Percentiles rank a stretch among this genome's conserved stretches.
phyloP scores from a whole-genome alignment of 179 eudicot species.

The Spergularia azorica region DNA sequence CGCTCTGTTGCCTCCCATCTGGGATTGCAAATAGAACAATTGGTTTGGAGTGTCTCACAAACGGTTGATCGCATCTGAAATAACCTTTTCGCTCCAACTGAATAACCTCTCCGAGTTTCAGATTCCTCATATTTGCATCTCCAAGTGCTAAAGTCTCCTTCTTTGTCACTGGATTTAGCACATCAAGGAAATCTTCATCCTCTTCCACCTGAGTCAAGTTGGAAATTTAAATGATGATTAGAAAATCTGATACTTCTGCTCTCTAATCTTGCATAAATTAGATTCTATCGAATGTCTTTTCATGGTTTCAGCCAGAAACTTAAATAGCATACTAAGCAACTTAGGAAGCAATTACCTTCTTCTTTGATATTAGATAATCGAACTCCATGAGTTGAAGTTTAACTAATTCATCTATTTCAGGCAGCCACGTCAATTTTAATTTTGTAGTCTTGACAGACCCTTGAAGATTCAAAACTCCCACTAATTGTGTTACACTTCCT shows the following conservation, averaged over 20 bases:
- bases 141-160: slow-evolving; percentile 83
- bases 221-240: background rate
- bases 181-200: slow-evolving; percentile 86
- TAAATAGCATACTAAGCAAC: background rate
- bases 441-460: slow-evolving; percentile 95
- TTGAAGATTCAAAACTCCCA: slow-evolving; percentile 82
- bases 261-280: background rate
- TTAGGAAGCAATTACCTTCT: slow-evolving; percentile 57
- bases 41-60: slow-evolving; percentile 69
- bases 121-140: slow-evolving; percentile 88
- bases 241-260: background rate
- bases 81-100: slow-evolving; percentile 97
- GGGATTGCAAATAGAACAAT: slow-evolving; percentile 86
- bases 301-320: background rate
- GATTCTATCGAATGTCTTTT: background rate
- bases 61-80: slow-evolving; percentile 86
- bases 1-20: slow-evolving; percentile 84
- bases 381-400: slow-evolving; percentile 72
- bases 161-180: slow-evolving; percentile 71
- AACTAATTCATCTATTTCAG: slow-evolving; percentile 72
- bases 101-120: slow-evolving; percentile 73
- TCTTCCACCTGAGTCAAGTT: slow-evolving; percentile 67
- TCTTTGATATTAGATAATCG: slow-evolving; percentile 81
- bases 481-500: slow-evolving; percentile 61
- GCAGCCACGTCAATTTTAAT: slow-evolving; percentile 93